A percentile compares a stretch with the other conserved stretches of the same genome.
These are phyloP conservation scores for Aspergillus sclerotioniger DNA, from an alignment of 495 filamentous ascomycete species.

Conservation along the genomic window DNA sequence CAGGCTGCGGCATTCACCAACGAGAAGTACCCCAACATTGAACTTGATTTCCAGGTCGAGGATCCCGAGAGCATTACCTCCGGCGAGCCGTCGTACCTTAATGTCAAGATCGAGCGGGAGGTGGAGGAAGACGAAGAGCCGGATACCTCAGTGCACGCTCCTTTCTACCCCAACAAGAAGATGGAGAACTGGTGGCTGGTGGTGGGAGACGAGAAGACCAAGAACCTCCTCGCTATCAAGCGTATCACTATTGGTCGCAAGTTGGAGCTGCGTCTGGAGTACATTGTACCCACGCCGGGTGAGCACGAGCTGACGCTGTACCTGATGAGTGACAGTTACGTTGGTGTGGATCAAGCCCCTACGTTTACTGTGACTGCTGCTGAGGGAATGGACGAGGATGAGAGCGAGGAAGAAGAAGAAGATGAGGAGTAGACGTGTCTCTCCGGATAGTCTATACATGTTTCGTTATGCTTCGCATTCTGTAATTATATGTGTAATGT, in stretches of 20 bases:
- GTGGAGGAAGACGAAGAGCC: conserved; percentile 72
- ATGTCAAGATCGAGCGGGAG: conserved; percentile 83
- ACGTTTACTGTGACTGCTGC: conserved; percentile 79
- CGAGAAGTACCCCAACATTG: conserved; percentile 89
- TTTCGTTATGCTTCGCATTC: conserved; percentile 14
- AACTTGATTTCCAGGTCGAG: conserved; percentile 82
- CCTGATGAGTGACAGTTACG: conserved; percentile 96
- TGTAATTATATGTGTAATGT: conserved; percentile 24
- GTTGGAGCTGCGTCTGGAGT: conserved; percentile 79
- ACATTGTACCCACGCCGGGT: conserved; percentile 79
- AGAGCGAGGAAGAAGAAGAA: conserved; percentile 66
- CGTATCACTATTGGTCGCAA: conserved; percentile 79
- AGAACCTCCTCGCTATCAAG: conserved; percentile 88
- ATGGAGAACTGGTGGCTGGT: conserved; percentile 99
- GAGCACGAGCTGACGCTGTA: conserved; percentile 87
- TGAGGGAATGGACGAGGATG: conserved; percentile 94
- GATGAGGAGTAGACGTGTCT: conserved; percentile 55
- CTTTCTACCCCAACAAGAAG: conserved; percentile 90
- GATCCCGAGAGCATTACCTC: conserved; percentile 76
- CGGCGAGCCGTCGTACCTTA: conserved; percentile 78
- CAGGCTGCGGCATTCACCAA: conserved; percentile 97
- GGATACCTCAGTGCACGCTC: conserved; percentile 86
- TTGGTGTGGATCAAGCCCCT: conserved; percentile 95
- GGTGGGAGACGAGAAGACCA: conserved; percentile 81
- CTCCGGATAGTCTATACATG: conserved; percentile 22